Evolutionary conservation across 1,139 yeast genomes (phyloP), one percentile per base, ranked within the genome.

Genomic region (Nakaseomyces sp.): DNA sequence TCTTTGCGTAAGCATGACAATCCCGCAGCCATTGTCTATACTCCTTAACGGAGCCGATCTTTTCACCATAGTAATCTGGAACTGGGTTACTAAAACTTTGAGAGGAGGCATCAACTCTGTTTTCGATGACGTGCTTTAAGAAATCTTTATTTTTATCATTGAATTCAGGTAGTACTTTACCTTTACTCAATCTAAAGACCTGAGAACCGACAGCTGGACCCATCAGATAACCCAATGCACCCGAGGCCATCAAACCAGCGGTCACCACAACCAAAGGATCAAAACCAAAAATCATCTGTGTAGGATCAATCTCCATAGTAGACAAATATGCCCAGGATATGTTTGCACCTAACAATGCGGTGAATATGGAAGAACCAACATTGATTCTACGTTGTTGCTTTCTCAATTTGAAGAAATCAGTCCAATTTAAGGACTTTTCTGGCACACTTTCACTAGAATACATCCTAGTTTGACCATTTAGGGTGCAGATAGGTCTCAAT

Each of bases 61-160:
- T 85, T 67, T 91, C 98, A 28, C 98, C 98, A 61, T 91, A 91
- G 67, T 88, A 93, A 64, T 91, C 98, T 16, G 97, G 96, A 37
- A 91, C 95, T 9, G 97, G 98, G 66, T 91, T 91, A 49, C 91
- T 77, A 66, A 87, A 81, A 58, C 89, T 79, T 67, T 88, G 96
- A 44, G 86, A 79, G n/a, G 89, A 76, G 10, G 98, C 96, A 65
- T 91, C 95, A 36, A 89, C 96, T 56, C 98, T 74, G 65, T 87
- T 83, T 48, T 70, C 69, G 56, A 76, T 77, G 52, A 91, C 76
- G 59, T 79, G 91, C 50, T 76, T 73, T 61, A 89, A 71, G 56
- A 89, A 91, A 38, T 74, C 71, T 52, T 77, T 75, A 60, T 91
- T 91, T 68, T 83, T 88, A 42, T 63, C 52, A 50, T 69, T 69